Percentiles rank a stretch among this genome's conserved stretches.
phyloP scores from a whole-genome alignment of 192 early-diverging fungal genomes.

The Rhizophagus prolifer region DNA sequence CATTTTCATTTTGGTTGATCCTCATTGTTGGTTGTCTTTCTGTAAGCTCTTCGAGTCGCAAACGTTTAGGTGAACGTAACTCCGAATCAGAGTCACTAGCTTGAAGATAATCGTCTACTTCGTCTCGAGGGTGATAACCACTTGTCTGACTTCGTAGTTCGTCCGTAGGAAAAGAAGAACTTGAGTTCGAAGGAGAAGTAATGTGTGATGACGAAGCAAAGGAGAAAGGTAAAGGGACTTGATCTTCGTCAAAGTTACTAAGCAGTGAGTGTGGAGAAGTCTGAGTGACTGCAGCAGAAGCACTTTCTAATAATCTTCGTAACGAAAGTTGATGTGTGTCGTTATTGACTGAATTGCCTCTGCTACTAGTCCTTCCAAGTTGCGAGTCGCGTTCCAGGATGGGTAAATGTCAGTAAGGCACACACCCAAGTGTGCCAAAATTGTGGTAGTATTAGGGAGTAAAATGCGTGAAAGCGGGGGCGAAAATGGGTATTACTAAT shows the following conservation, averaged over 20 bases:
- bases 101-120: constrained; percentile 15
- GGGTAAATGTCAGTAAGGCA: constrained; percentile 24
- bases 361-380: constrained; percentile 31
- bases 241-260: constrained; percentile 13
- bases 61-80: constrained; percentile 22
- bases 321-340: constrained; percentile 13
- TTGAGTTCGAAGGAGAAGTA: constrained; percentile 27
- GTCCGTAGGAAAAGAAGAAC: constrained; percentile 24
- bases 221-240: constrained; percentile 14
- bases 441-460: not conserved
- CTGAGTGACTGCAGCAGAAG: constrained; percentile 23
- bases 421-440: constrained; percentile 31
- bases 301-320: constrained; percentile 15
- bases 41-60: constrained; percentile 25
- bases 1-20: constrained; percentile 23
- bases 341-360: constrained; percentile 28
- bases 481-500: not conserved
- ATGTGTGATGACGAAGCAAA: constrained; percentile 7
- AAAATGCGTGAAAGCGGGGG: not conserved
- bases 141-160: constrained; percentile 15
- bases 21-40: constrained; percentile 21
- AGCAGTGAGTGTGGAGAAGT: constrained; percentile 17
- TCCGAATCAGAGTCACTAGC: constrained; percentile 29
- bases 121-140: constrained; percentile 27
- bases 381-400: constrained; percentile 37